These are phyloP conservation scores for Stellera chamaejasme DNA, from an alignment of 345 rosid species.

Conservation along the genomic window DNA sequence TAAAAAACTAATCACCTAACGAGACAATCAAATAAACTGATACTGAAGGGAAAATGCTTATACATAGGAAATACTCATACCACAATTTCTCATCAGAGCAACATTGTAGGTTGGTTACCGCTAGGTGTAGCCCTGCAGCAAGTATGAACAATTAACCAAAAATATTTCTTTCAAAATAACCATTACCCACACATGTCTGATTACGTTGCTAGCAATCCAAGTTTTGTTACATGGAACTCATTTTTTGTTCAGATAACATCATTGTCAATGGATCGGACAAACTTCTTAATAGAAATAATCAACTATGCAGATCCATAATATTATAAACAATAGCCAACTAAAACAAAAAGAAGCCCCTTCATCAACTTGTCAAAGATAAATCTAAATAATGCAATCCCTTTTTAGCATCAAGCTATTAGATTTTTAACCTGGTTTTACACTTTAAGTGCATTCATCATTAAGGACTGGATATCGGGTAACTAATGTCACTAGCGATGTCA, in stretches of 20 bases:
- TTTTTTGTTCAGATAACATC: neutral
- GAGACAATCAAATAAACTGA: neutral
- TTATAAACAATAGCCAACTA: no score
- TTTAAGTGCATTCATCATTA: no score
- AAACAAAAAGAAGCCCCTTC: no score
- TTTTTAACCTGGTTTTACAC: no score
- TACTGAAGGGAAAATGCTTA: neutral
- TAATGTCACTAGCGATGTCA: no score
- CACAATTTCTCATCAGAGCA: slow-evolving; percentile 78
- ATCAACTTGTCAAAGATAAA: no score
- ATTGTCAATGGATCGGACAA: neutral
- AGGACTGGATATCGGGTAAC: no score
- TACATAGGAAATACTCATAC: slow-evolving; percentile 29
- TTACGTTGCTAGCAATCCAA: neutral
- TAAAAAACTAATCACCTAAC: slow-evolving; percentile 6
- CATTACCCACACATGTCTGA: neutral
- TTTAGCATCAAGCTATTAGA: no score
- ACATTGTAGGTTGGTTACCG: slow-evolving; percentile 74
- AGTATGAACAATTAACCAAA: slow-evolving; percentile 14
- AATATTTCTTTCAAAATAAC: neutral
- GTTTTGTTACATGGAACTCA: neutral
- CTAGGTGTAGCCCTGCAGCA: slow-evolving; percentile 90
- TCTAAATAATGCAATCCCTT: no score
- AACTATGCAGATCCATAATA: no score
- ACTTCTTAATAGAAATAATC: neutral